Conservation (phyloP, 73 alveolate genomes). For the Paramecium sonneborni region DNA sequence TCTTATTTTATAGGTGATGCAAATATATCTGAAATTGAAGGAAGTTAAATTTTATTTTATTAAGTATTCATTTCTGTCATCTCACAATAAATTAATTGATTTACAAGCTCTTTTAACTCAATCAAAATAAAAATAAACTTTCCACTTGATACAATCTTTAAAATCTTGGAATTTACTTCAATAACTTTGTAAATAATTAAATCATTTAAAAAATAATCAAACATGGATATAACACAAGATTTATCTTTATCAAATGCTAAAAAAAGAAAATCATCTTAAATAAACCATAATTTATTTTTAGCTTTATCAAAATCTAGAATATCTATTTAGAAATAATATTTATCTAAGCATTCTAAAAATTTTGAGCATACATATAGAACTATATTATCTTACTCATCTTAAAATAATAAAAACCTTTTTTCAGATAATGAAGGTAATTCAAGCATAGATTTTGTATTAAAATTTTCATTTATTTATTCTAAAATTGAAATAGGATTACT, state of each 20-base stretch:
- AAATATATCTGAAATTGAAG: not conserved
- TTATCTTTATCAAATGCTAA: not conserved
- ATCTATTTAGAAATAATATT: not conserved
- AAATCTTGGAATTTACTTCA: not conserved
- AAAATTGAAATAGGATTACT: not conserved
- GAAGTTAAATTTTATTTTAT: not conserved
- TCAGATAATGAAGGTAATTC: not conserved
- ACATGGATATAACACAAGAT: not conserved
- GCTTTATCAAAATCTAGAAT: not conserved
- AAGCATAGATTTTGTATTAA: not conserved
- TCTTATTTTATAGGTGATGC: not conserved
- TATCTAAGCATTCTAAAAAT: not conserved
- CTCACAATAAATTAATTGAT: not conserved
- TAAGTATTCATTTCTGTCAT: too few species aligned
- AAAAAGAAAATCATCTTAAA: not conserved
- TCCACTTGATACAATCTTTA: not conserved
- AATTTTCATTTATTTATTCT: not conserved
- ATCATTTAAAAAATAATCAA: not conserved
- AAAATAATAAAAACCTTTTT: not conserved
- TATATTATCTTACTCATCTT: not conserved
- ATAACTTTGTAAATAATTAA: not conserved
- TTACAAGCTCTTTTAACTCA: not conserved
- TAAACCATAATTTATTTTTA: not conserved
- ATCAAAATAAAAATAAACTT: not conserved
- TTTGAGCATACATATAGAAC: not conserved